These are phyloP conservation scores for Chlorella sorokiniana DNA, from an alignment of 139 green algal species.

Conservation along the genomic window DNA sequence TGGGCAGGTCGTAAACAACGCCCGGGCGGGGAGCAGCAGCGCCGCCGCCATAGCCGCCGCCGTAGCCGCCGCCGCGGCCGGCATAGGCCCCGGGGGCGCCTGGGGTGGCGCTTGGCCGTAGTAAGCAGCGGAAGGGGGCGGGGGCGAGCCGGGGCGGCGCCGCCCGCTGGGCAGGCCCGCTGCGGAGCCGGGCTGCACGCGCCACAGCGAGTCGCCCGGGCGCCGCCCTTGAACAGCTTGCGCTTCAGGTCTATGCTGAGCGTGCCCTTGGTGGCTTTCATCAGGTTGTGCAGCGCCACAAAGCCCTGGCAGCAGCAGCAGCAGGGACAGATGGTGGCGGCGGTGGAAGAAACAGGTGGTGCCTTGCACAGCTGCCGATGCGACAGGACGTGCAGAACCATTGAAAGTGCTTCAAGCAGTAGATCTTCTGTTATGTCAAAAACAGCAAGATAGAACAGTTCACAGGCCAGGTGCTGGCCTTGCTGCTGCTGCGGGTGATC, in stretches of 20 bases:
- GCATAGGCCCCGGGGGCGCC: neutral
- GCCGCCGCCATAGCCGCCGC: neutral
- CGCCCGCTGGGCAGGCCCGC: neutral
- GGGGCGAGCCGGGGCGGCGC: neutral
- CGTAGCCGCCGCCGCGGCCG: neutral
- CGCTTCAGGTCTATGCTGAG: constrained; percentile 39
- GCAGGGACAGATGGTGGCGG: neutral
- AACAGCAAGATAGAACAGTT: no score
- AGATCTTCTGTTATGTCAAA: no score
- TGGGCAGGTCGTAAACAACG: neutral
- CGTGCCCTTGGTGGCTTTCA: constrained; percentile 21
- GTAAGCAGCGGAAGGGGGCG: neutral
- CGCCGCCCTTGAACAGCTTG: constrained; percentile 8
- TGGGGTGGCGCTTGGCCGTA: neutral
- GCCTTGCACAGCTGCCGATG: neutral
- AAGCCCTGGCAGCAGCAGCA: constrained; percentile 28
- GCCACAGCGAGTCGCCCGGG: constrained; percentile 24
- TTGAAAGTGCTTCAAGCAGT: no score
- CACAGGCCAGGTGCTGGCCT: neutral
- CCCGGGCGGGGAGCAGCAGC: neutral
- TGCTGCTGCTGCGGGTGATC: neutral
- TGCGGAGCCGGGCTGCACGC: neutral
- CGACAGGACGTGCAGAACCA: no score
- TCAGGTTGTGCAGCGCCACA: constrained; percentile 25
- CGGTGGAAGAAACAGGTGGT: neutral